Evolutionary conservation across 2,329 filamentous ascomycete species (phyloP), one percentile per base, ranked within the genome.

Genomic region (Alternaria hordeiaustralica): DNA sequence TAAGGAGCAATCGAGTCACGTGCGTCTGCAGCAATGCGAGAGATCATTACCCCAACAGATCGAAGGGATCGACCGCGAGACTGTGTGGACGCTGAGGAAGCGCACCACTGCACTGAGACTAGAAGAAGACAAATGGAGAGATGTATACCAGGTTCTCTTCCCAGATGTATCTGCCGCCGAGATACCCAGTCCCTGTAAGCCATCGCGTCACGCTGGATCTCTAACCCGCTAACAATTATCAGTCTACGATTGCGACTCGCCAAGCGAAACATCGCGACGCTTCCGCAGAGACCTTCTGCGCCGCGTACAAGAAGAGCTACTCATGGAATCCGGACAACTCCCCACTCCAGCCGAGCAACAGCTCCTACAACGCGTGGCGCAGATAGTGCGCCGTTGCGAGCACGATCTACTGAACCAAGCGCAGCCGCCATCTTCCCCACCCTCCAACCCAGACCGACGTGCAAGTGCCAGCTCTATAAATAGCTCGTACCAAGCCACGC

Each of bases 101-200:
- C 69, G 80, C 68, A 78, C 68, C 69, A 78, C 73, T 57, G 72
- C 57, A 33, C 58, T 66, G 43, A 61, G 61, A 50, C 70, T 65
- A 55, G 81, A 82, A 41, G 71, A 72, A 9, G 78, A 82, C 46
- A 81, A 80, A 50, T 83, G 81, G 81, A 65, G 63, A 6, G 75
- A 80, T 33, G 76, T 80, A 18, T 82, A 80, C 65, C 67, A 71
- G 4, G 65, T 81, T 0, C 67, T 83, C 1, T 82, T 83, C 33
- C 79, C 80, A 0, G 73, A 67, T 3, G 71, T 75, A 0, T 18
- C 56, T 3, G 54, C 71, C 13, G 75, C 71, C 4, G 69, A 71
- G 26, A 75, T 77, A 5, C 80, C 80, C 3, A 75, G 69, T 18
- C 80, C 80, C 10, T 80, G 80, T 81, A 72, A 66, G 75, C 68